These are phyloP conservation scores for Dactylellina sp. DNA, from an alignment of 2,329 filamentous ascomycete genomes.

Conservation along the genomic window DNA sequence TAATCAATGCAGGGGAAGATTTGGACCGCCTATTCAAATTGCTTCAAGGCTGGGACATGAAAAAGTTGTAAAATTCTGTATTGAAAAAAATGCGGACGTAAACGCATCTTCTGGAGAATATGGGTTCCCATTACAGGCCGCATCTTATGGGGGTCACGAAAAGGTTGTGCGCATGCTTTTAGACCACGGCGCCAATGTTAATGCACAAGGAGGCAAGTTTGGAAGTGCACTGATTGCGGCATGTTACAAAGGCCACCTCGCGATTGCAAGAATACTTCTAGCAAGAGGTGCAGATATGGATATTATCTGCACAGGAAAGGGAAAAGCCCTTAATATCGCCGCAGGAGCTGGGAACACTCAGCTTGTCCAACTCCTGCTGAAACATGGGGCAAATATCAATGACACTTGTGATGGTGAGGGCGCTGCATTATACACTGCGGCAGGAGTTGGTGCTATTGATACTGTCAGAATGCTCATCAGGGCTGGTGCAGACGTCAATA, in stretches of 20 bases:
- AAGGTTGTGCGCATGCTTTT: constrained; percentile 19
- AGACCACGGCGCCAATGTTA: constrained; percentile 22
- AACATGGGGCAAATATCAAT: constrained; percentile 15
- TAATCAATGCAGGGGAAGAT: constrained; percentile 8
- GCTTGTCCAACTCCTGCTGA: constrained; percentile 14
- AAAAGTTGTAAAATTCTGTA: constrained; percentile 23
- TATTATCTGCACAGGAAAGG: constrained; percentile 13
- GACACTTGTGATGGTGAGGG: constrained; percentile 3
- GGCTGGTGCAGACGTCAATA: constrained; percentile 14
- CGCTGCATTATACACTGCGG: constrained; percentile 13
- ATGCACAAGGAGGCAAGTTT: no score
- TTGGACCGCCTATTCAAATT: constrained; percentile 23
- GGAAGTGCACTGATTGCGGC: constrained; percentile 18
- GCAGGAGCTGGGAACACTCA: constrained; percentile 9
- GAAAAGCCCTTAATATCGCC: constrained; percentile 20
- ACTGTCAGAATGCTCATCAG: constrained; percentile 23
- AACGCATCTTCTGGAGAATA: constrained; percentile 14
- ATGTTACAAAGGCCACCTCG: constrained; percentile 14
- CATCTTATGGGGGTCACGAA: constrained; percentile 24
- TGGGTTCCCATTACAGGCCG: constrained; percentile 25
- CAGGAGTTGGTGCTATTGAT: constrained; percentile 2
- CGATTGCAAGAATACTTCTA: constrained; percentile 15
- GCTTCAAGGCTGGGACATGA: constrained; percentile 20
- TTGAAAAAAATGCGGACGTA: constrained; percentile 19
- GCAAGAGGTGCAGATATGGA: constrained; percentile 20